Evolutionary conservation across 345 rosid species (phyloP).

Genomic region (Eucalyptus pauciflora): DNA sequence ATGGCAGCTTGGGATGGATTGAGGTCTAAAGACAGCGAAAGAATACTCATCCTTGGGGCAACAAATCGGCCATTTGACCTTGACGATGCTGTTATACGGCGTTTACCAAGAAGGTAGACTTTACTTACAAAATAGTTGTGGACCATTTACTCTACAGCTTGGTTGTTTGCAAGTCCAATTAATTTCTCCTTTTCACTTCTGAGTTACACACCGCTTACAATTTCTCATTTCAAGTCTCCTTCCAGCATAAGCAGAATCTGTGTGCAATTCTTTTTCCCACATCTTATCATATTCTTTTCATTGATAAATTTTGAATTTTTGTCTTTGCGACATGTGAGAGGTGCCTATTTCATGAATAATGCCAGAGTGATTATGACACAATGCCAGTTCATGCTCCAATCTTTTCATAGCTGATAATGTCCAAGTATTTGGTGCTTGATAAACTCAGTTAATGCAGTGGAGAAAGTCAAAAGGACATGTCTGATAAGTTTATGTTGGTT

Average conservation of each 20-base stretch:
- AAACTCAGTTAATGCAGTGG: background rate
- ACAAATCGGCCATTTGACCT: slow-evolving; percentile 99
- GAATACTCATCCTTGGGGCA: slow-evolving; percentile 95
- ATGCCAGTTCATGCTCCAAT: background rate
- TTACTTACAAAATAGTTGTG: background rate
- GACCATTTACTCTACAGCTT: background rate
- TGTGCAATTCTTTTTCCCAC: background rate
- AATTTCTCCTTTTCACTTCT: background rate
- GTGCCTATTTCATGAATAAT: background rate
- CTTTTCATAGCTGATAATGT: background rate
- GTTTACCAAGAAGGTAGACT: slow-evolving; percentile 86
- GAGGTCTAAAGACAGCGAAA: slow-evolving; percentile 89
- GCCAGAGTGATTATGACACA: background rate
- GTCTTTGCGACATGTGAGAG: background rate
- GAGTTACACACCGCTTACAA: background rate
- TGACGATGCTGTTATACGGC: slow-evolving; percentile 96
- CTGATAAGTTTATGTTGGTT: background rate
- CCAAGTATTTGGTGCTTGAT: background rate
- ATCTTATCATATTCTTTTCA: background rate
- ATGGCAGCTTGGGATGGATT: slow-evolving; percentile 99
- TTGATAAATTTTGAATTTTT: background rate
- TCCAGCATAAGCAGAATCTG: background rate
- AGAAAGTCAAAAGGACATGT: background rate
- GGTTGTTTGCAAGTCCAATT: background rate
- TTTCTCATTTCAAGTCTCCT: background rate